These are phyloP conservation scores for Coprinopsis sp. DNA, from an alignment of 768 basidiomycete genomes.

Conservation along the genomic window DNA sequence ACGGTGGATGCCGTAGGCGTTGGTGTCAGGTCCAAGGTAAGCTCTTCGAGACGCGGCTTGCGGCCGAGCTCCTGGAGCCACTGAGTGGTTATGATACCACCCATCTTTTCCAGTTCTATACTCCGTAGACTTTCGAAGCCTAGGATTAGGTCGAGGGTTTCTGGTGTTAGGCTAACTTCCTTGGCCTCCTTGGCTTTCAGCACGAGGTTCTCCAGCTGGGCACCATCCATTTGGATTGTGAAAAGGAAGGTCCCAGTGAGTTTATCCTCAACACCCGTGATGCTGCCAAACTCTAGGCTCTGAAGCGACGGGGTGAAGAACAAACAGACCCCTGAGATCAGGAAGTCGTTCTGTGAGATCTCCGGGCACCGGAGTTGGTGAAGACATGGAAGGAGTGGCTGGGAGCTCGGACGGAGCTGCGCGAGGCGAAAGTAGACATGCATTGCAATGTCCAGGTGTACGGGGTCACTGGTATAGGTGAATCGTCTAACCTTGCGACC, in stretches of 20 bases:
- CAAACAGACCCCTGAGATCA: conserved; percentile 29
- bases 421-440: conserved; percentile 32
- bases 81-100: conserved; percentile 16
- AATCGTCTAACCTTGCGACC: conserved; percentile 25
- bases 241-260: conserved; percentile 28
- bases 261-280: conserved; percentile 29
- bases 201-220: conserved; percentile 21
- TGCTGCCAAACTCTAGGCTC: conserved; percentile 22
- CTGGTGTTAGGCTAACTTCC: conserved; percentile 24
- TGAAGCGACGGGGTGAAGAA: conserved; percentile 29
- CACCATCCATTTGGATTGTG: conserved; percentile 22
- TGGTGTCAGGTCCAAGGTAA: conserved; percentile 25
- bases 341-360: conserved; percentile 25
- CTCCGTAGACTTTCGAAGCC: conserved; percentile 18
- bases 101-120: conserved; percentile 26
- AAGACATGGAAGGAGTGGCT: conserved; percentile 24
- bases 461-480: conserved; percentile 25
- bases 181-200: conserved; percentile 21
- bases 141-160: conserved; percentile 21
- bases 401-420: conserved; percentile 21
- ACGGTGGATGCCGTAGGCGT: conserved; percentile 15
- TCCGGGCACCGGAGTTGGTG: conserved; percentile 26
- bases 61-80: conserved; percentile 21
- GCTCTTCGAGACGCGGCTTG: conserved; percentile 20
- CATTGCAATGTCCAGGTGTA: conserved; percentile 27